Base-by-base conservation (phyloP, 2,329 filamentous ascomycete species). In the Ophiostoma piceae region DNA sequence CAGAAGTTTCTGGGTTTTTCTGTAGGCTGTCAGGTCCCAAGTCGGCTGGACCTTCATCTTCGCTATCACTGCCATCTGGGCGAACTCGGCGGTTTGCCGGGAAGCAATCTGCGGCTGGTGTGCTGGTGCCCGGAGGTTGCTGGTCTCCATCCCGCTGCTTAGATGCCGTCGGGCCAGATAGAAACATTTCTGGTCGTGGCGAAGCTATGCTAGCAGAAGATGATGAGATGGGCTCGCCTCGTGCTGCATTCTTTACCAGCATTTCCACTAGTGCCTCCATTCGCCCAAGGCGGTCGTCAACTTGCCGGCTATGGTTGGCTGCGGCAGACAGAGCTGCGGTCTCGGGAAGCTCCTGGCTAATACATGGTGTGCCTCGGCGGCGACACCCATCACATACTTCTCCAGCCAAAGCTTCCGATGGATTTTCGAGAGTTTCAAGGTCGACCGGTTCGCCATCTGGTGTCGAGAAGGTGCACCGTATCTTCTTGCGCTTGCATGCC, bases 401-500 rank as follows among this genome's bases (percentile, higher is more conserved):
- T 0, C 43, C 67, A 2, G 75, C 71, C 2, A 80, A 77, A 2
- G 39, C 9, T 76, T 73, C 60, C 5, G 26, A 47, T 12, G 65
- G 65, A 22, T 60, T 57, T 19, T 65, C 43, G 4, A 70, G 35
- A 7, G 54, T 64, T 11, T 70, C 69, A 8, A 37, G 43, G 8
- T 72, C 71, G 6, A 67, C 54, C 2, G 57, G 29, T 8, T 60
- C 26, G 22, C 62, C 62, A 14, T 71, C 66, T 2, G 78, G 74
- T 2, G 77, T 74, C 12, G 77, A 75, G 69, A 84, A 82, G 9
- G 79, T 80, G 74, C 85, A 87, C 3, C 79, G 78, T 16, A 83
- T 80, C 77, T 87, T 87, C 37, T 84, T 80, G 68, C 82, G 80
- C 75, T 84, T 84, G 79, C 85, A 87, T 71, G 85, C 84, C 84